phyloP scores from a whole-genome alignment of 208 protist genomes.

The Trypanosoma conorhini region DNA sequence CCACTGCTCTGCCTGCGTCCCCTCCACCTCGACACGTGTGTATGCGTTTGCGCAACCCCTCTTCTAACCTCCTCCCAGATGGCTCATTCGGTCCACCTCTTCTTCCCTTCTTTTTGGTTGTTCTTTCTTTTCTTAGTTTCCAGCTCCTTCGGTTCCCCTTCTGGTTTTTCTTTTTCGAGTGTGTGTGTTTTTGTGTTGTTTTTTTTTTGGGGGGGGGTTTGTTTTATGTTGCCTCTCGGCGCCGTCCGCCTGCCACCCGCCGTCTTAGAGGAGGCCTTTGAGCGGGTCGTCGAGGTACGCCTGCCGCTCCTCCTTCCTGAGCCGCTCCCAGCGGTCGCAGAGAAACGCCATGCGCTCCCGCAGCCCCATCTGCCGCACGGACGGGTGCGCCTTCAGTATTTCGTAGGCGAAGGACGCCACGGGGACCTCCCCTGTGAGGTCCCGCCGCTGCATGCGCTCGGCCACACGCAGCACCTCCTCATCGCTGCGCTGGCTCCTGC shows the following conservation, averaged over 20 bases:
- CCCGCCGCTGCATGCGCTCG: constrained; percentile 78
- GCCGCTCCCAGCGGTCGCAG: constrained; percentile 64
- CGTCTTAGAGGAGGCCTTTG: constrained; percentile 65
- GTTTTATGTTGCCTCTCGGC: too few species aligned
- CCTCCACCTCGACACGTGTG: too few species aligned
- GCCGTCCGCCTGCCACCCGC: too few species aligned
- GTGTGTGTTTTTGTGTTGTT: too few species aligned
- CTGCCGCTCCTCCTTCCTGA: constrained; percentile 58
- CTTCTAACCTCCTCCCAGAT: constrained; percentile 45
- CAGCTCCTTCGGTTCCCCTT: not conserved
- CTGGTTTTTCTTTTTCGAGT: too few species aligned
- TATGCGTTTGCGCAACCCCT: constrained; percentile 22
- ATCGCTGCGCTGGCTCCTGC: constrained; percentile 34
- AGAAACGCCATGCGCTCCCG: constrained; percentile 90
- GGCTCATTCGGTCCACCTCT: constrained; percentile 41
- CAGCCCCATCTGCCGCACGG: constrained; percentile 77
- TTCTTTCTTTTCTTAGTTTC: not conserved
- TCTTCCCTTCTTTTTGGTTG: constrained; percentile 11
- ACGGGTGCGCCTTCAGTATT: constrained; percentile 79
- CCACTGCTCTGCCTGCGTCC: too few species aligned
- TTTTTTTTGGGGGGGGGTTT: too few species aligned
- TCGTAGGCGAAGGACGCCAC: constrained; percentile 85
- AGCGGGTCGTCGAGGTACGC: constrained; percentile 81
- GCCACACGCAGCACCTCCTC: constrained; percentile 63
- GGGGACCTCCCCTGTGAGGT: constrained; percentile 76